Conservation (phyloP, 2,329 filamentous ascomycete genomes). For the Penicillium sp. region DNA sequence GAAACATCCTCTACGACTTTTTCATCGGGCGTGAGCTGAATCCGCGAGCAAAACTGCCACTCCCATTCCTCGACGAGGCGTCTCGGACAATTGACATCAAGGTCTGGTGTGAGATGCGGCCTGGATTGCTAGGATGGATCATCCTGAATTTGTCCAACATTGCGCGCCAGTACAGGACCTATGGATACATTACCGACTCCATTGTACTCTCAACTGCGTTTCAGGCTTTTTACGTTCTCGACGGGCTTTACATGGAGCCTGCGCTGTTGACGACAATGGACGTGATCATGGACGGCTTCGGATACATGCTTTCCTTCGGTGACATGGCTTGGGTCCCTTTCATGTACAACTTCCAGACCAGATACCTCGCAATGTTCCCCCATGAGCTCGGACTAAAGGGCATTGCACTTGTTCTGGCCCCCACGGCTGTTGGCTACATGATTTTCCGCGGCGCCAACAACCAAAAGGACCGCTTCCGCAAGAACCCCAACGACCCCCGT, state of each 20-base stretch:
- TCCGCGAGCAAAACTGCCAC: slow-evolving; percentile 69
- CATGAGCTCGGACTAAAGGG: slow-evolving; percentile 74
- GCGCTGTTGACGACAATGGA: slow-evolving; percentile 94
- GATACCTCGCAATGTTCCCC: slow-evolving; percentile 84
- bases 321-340: slow-evolving; percentile 94
- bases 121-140: slow-evolving; percentile 87
- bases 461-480: slow-evolving; percentile 94
- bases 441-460: slow-evolving; percentile 95
- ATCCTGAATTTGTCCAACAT: slow-evolving; percentile 83
- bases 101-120: slow-evolving; percentile 86
- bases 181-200: slow-evolving; percentile 82
- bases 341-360: slow-evolving; percentile 80
- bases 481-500: slow-evolving; percentile 77
- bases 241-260: slow-evolving; percentile 84
- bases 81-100: slow-evolving; percentile 81
- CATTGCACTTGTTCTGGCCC: slow-evolving; percentile 65
- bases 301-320: slow-evolving; percentile 92
- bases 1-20: slow-evolving; percentile 92
- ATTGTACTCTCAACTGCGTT: slow-evolving; percentile 79
- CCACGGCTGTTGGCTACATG: slow-evolving; percentile 77
- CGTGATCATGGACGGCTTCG: slow-evolving; percentile 89
- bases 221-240: slow-evolving; percentile 82
- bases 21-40: slow-evolving; percentile 97
- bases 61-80: slow-evolving; percentile 73
- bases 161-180: slow-evolving; percentile 84